Conservation (phyloP, 257 asterid genomes). For the Fraxinus pennsylvanica region DNA sequence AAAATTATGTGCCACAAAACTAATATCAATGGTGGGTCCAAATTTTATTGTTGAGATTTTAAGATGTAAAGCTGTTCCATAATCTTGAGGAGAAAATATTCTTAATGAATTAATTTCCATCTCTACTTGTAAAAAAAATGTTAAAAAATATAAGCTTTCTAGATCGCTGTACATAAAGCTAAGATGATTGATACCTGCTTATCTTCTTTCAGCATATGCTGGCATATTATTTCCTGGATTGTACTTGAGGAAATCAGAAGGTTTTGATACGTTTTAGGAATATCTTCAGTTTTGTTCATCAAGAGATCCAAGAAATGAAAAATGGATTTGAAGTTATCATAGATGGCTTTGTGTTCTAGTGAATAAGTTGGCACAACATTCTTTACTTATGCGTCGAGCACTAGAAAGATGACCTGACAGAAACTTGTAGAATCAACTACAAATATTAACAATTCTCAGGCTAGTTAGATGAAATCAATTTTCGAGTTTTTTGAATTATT, state of each 20-base stretch:
- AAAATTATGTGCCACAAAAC: background rate
- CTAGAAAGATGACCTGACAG: conserved; percentile 78
- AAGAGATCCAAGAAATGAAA: conserved; percentile 59
- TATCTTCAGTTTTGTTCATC: conserved; percentile 41
- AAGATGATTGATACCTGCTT: conserved; percentile 52
- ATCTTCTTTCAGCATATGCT: conserved; percentile 91
- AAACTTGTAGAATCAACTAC: conserved; percentile 13
- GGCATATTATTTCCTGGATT: conserved; percentile 55
- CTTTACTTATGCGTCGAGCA: conserved; percentile 68
- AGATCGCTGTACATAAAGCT: background rate
- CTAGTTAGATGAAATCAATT: conserved; percentile 12
- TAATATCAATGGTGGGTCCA: background rate
- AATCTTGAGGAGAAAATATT: background rate
- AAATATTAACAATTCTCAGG: too few species aligned
- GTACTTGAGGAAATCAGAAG: conserved; percentile 62
- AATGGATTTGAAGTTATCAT: conserved; percentile 49
- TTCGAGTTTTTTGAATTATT: conserved; percentile 1
- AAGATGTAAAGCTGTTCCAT: background rate
- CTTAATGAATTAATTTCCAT: conserved; percentile 6
- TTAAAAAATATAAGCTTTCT: background rate
- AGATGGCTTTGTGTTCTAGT: conserved; percentile 67
- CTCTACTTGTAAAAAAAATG: conserved; percentile 7
- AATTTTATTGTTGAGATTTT: background rate
- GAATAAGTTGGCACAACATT: conserved; percentile 61
- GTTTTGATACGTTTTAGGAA: conserved; percentile 47